phyloP scores from a whole-genome alignment of 139 green algal genomes.

The Auxenochlorella pyrenoidosa region DNA sequence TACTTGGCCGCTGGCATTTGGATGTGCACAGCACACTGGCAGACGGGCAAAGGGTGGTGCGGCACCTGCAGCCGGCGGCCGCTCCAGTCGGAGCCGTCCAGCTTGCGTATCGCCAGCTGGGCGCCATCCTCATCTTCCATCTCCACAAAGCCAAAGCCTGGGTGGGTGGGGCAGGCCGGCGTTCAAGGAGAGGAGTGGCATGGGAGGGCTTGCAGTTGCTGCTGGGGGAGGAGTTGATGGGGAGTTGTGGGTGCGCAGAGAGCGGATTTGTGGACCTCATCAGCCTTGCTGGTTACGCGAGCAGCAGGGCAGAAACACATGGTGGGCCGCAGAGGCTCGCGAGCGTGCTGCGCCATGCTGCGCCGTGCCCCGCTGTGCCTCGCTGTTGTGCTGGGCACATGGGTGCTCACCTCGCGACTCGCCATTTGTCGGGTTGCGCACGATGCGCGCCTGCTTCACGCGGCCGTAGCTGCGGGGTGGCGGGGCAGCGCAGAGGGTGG shows the following conservation, averaged over 20 bases:
- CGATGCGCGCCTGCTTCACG: constrained; percentile 64
- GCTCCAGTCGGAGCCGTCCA: constrained; percentile 54
- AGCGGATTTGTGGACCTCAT: too few species aligned
- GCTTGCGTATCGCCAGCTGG: constrained; percentile 3
- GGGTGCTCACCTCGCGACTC: constrained; percentile 48
- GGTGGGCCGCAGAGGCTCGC: too few species aligned
- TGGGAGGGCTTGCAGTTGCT: too few species aligned
- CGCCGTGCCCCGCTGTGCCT: not conserved
- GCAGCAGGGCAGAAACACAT: not conserved
- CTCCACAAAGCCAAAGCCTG: constrained; percentile 70
- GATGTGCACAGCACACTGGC: too few species aligned
- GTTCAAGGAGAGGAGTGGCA: too few species aligned
- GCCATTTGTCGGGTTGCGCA: constrained; percentile 61
- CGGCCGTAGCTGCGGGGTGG: constrained; percentile 45
- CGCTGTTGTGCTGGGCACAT: not conserved
- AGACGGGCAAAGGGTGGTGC: not conserved
- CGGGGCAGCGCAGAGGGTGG: too few species aligned
- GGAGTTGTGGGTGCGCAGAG: too few species aligned
- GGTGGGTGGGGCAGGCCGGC: too few species aligned
- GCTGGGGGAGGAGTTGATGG: too few species aligned
- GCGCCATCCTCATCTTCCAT: constrained; percentile 65
- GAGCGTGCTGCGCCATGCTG: not conserved
- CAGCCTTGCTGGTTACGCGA: not conserved
- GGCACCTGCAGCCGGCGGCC: constrained; percentile 65
- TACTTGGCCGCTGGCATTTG: too few species aligned